Base-by-base conservation (phyloP, 345 rosid genomes). In the Clausena lansium region DNA sequence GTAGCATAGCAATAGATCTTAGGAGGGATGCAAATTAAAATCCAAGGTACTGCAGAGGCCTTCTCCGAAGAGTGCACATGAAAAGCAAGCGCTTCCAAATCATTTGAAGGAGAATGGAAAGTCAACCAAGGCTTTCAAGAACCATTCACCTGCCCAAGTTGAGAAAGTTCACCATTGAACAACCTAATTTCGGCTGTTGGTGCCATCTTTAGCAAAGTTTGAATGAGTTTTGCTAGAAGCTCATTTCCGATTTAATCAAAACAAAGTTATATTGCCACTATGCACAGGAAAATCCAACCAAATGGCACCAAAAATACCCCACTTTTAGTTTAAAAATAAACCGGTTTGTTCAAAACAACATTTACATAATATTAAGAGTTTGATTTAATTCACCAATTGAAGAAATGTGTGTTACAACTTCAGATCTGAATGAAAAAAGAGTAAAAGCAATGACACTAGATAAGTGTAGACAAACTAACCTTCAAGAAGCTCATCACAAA, bases 141-240 rank as follows among this genome's bases (percentile, higher is more conserved):
- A 96, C 80, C 95, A 85, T 82, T 96, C 99, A 68, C 98, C 99
- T 11, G 82, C 73, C 98, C 99, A 55, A 96, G 93, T 76, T 85
- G 92, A 78, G 98, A 85, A 77, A 90, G 90, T 76, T 90, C 92
- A 70, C 97, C 97, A 20, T 58, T 82, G 82, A 81, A 96, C 82
- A 94, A 67, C 87, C 99, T 94, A 70, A 96, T 91, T 94, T 92
- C 80, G 94, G 85, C 80, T 96, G 98, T 91, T 96, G n/a, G n/a
- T n/a, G n/a, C n/a, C n/a, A n/a, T n/a, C n/a, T n/a, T n/a, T n/a
- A n/a, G n/a, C n/a, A n/a, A 82, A 85, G 89, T 89, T 73, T 94
- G 91, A 75, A 96, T 85, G 71, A 96, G 86, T 70, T 94, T 98
- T 13, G 73, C 81, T 39, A 98, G 99, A 67, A 96, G 98, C 87